Base-by-base conservation (phyloP, 2,329 filamentous ascomycete genomes). In the Daldinia eschscholtzii region DNA sequence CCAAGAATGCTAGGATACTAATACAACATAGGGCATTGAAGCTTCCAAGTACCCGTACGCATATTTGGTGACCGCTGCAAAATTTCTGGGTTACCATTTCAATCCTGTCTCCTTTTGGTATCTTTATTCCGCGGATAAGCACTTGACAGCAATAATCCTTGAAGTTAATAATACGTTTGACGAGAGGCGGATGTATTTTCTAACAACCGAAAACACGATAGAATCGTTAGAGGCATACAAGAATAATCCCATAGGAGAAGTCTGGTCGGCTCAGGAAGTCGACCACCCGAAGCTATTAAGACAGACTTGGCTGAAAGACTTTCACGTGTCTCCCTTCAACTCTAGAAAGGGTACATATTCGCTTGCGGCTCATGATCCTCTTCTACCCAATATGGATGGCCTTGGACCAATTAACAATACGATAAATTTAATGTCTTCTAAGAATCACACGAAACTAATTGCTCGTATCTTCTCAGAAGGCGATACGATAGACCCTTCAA, bases 41-140 rank as follows among this genome's bases (percentile, higher is more conserved):
- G 86, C 87, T 57, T 76, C 82, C 1, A 81, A 84, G 52, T 94
- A 91, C 79, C 87, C 89, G 10, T 84, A 89, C 73, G 91, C 89
- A 0, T 93, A 93, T 73, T 82, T 94, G 3, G 83, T 93, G 23
- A 94, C 92, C 1, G 90, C 91, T 3, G 87, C 91, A 4, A 85
- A 85, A 33, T 91, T 93, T 68, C 77, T 92, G 5, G 89, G 90
- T 2, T 92, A 92, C 75, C 87, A 88, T 23, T 93, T 92, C 79
- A 94, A 93, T 73, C 91, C 91, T 0, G 89, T 92, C 2, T 93
- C 91, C 0, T 92, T 94, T 74, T 94, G 92, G 91, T 93, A 93
- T 72, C 84, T 94, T 2, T 94, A 94, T 76, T 86, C 88, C 12
- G 72, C 79, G 0, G 79, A 86, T 7, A 85, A 85, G 64, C 79